These are phyloP conservation scores for Alnus glutinosa DNA, from an alignment of 306 rosid species.

Conservation along the genomic window DNA sequence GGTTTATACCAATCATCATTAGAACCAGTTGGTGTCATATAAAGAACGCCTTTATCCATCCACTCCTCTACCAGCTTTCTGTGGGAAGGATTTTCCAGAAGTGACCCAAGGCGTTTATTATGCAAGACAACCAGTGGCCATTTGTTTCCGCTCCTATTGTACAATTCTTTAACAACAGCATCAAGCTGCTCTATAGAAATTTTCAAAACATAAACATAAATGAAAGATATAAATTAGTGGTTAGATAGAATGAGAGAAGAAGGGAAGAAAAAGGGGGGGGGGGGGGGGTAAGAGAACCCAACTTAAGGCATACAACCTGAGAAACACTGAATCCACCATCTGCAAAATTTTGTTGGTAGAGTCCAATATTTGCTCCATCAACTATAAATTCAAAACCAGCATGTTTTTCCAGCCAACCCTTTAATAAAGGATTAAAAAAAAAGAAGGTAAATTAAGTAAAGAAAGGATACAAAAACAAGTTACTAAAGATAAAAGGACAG, in stretches of 20 bases:
- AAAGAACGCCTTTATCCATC: conserved; percentile 70
- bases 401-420: conserved; percentile 76
- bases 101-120: conserved; percentile 62
- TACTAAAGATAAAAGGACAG: background rate
- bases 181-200: conserved; percentile 65
- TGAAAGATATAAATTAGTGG: conserved; percentile 26
- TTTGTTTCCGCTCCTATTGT: conserved; percentile 52
- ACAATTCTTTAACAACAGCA: conserved; percentile 73
- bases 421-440: conserved; percentile 11
- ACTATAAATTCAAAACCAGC: conserved; percentile 65
- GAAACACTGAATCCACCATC: conserved; percentile 81
- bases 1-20: conserved; percentile 87
- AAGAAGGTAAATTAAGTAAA: background rate
- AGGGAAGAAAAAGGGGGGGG: no score
- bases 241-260: background rate
- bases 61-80: conserved; percentile 68
- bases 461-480: conserved; percentile 18
- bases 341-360: conserved; percentile 91
- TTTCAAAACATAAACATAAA: conserved; percentile 28
- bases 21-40: conserved; percentile 83
- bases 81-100: conserved; percentile 64
- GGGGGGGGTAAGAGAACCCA: background rate
- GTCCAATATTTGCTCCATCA: conserved; percentile 92
- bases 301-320: conserved; percentile 61
- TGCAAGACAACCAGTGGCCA: conserved; percentile 90